Base-by-base conservation (phyloP, 2,329 filamentous ascomycete genomes). In the Fusarium robinianum region DNA sequence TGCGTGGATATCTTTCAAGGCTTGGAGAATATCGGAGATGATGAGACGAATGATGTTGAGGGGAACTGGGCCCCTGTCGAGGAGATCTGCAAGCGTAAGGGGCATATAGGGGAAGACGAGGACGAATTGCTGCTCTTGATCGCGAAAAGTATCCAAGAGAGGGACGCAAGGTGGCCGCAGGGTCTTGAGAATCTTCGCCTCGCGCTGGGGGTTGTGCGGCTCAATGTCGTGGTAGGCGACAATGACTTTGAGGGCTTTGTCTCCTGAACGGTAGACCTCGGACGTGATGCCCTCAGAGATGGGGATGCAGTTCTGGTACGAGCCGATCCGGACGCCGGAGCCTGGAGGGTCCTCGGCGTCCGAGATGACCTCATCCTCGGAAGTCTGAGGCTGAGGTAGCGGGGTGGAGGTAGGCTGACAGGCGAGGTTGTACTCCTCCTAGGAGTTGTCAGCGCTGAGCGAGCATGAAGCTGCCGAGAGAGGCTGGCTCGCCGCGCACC, bases 31-130 rank as follows among this genome's bases (percentile, higher is more conserved):
- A 55, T 91, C 84, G 8, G 46, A 70, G 68, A 77, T 94, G 66
- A 74, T 81, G 15, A 63, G 57, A 14, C 64, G 63, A 10, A 73
- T 51, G 6, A 67, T 63, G 10, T 55, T 12, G 4, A 51, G 46
- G 2, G 70, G 40, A 10, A 76, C 49, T 47, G 67, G n/a, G 47
- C 45, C 66, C 56, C 71, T 61, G 57, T 75, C 73, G 3, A 96
- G 75, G 4, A 96, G 64, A n/a, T 78, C 71, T 29, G 81, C 79
- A 6, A 97, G 77, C 17, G 87, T 88, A 45, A 84, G 73, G 5
- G 83, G 84, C 74, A 92, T 80, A 67, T 87, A 96, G 0, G 94
- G 94, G 51, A 96, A 95, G 2, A 86, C 86, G 6, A 97, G 75
- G 15, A 95, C 83, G 39, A 95, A 81, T 30, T 80, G 80, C 44